Evolutionary conservation across 75 land plant species (phyloP).

Genomic region (Chamaecyparis obtusa): DNA sequence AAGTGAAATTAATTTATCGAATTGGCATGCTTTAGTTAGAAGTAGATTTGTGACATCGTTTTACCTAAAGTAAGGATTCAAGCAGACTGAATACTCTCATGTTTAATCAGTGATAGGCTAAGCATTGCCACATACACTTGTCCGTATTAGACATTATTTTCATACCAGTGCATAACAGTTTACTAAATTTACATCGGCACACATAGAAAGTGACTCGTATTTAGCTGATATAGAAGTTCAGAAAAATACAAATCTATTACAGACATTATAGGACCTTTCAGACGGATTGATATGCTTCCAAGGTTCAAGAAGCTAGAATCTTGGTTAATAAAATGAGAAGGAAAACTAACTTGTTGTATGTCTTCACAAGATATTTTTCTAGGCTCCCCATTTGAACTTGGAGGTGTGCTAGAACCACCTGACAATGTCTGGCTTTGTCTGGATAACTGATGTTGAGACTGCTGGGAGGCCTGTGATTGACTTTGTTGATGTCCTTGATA

Average conservation of each 20-base stretch:
- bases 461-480: conserved; percentile 5
- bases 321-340: background rate
- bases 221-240: background rate
- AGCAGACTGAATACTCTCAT: background rate
- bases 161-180: background rate
- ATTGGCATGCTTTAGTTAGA: background rate
- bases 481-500: conserved; percentile 10
- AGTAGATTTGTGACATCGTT: background rate
- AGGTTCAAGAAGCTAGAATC: background rate
- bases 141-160: background rate
- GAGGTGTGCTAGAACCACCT: conserved; percentile 13
- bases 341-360: conserved; percentile 12
- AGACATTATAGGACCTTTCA: background rate
- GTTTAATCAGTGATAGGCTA: background rate
- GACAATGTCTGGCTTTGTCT: conserved; percentile 14
- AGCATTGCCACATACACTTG: background rate
- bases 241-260: background rate
- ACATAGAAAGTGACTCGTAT: background rate
- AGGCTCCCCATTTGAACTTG: conserved; percentile 12
- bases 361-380: conserved; percentile 13
- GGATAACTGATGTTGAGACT: conserved; percentile 3
- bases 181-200: background rate
- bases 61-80: background rate
- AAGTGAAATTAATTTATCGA: background rate
- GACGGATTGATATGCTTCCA: background rate